Base-by-base conservation (phyloP, 352 stramenopile genomes). In the Globisporangium spiculum region DNA sequence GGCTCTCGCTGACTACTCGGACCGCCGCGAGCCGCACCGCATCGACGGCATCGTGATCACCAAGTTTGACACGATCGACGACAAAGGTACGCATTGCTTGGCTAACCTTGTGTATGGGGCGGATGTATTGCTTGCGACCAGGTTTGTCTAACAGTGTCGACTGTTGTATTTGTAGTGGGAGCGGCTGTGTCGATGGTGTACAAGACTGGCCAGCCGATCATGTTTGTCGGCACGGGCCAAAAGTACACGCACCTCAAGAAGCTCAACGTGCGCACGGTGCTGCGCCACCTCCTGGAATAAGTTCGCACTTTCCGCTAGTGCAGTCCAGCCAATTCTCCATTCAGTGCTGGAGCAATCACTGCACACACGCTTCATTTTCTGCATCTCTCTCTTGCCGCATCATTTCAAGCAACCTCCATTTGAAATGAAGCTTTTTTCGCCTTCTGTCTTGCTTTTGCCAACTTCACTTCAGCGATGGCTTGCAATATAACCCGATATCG, bases 221-320 rank as follows among this genome's bases (percentile, higher is more conserved):
- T 99, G 67, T 99, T 99, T 81, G 96, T 99, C 41, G 98, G 98
- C 63, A 99, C 97, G 32, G 98, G 98, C 20, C 98, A 99, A 79
- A 99, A 99, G 83, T 99, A 99, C 86, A 99, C 98, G 73, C 97
- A 99, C 75, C 77, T 99, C 60, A 98, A 99, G 84, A 98, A 98
- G 74, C 85, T 99, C 52, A 98, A 98, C 76, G 96, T 98, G 46
- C 85, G 86, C 68, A 97, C 93, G 22, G 94, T 99, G n/a, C 80
- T 99, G 50, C 94, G 98, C 68, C 92, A 95, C 69, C 78, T 99
- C 4, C 94, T 99, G 68, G 77, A 91, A 70, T 98, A 94, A 68
- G 27, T 24, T 18, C 50, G 26, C 30, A 22, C 0, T 48, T 48
- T 18, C 6, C 4, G 12, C 41, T 18, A 20, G 41, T 44, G 3